These are phyloP conservation scores for Phytophthora gonapodyides DNA, from an alignment of 352 stramenopile genomes.

Conservation along the genomic window DNA sequence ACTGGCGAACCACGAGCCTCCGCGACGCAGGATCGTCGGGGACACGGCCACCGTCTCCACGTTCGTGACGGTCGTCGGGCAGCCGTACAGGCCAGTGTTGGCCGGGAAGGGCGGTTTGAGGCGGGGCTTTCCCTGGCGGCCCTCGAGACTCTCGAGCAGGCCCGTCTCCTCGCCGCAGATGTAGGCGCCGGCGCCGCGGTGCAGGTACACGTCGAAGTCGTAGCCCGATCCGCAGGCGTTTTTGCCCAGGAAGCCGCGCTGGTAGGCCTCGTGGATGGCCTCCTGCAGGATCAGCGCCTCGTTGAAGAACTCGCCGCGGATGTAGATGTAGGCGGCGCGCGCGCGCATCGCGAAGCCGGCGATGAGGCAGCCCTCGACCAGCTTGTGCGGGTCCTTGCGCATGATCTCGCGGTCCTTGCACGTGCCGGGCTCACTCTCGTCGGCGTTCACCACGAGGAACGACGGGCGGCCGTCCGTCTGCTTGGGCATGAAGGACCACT, in stretches of 20 bases:
- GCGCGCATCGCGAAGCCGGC: slow-evolving; percentile 99
- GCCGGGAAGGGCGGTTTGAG: slow-evolving; percentile 99
- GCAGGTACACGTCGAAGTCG: slow-evolving; percentile 99
- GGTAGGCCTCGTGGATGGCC: slow-evolving; percentile 99
- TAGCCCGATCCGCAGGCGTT: slow-evolving; percentile 98
- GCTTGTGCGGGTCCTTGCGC: slow-evolving; percentile 99
- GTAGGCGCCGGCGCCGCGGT: slow-evolving; percentile 98
- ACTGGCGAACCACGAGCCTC: slow-evolving; percentile 95
- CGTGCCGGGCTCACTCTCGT: slow-evolving; percentile 99
- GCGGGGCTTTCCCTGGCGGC: slow-evolving; percentile 97
- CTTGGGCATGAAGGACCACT: slow-evolving; percentile 99
- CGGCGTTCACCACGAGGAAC: slow-evolving; percentile 99
- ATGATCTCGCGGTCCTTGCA: slow-evolving; percentile 99
- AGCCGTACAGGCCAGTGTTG: slow-evolving; percentile 99
- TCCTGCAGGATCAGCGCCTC: slow-evolving; percentile 98
- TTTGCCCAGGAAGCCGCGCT: slow-evolving; percentile 95
- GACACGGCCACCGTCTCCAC: slow-evolving; percentile 98
- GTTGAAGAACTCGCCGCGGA: slow-evolving; percentile 99
- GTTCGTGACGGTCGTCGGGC: slow-evolving; percentile 99
- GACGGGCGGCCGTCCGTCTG: slow-evolving; percentile 97
- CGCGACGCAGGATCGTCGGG: slow-evolving; percentile 98
- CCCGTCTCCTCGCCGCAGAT: slow-evolving; percentile 99
- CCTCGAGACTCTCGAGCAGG: slow-evolving; percentile 98
- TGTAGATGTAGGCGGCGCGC: slow-evolving; percentile 99
- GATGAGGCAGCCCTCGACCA: slow-evolving; percentile 98